Conservation (phyloP, 345 rosid genomes). For the Gossypium herbaceum region DNA sequence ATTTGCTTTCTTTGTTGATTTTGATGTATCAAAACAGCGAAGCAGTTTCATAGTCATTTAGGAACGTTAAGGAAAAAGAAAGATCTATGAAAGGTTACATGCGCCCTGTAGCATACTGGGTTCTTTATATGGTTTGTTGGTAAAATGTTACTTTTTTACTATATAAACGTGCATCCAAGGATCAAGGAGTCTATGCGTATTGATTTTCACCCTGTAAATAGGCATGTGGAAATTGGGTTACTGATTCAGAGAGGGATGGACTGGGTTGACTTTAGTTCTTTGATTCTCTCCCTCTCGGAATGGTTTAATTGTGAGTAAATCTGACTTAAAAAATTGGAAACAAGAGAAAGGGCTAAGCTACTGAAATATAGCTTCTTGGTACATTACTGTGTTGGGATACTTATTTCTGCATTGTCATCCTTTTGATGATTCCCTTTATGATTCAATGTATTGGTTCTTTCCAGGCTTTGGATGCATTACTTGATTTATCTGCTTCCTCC, state of each 20-base stretch:
- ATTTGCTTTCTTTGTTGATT: background rate
- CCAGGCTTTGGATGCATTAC: conserved; percentile 75
- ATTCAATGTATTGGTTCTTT: conserved; percentile 12
- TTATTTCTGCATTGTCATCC: background rate
- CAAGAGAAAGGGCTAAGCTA: background rate
- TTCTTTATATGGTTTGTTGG: background rate
- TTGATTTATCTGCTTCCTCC: conserved; percentile 60
- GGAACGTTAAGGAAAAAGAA: background rate
- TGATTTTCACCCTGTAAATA: background rate
- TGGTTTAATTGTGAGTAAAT: background rate
- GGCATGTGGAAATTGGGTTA: background rate
- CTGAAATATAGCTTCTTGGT: background rate
- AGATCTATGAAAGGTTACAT: background rate
- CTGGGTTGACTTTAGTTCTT: background rate
- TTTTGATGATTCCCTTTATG: background rate
- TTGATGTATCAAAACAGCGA: background rate
- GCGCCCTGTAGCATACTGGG: background rate
- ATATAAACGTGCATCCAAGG: background rate
- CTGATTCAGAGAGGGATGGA: background rate
- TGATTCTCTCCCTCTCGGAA: background rate
- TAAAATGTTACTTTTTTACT: background rate
- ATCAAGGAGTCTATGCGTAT: background rate
- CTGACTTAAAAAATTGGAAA: background rate
- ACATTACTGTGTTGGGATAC: background rate
- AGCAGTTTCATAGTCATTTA: background rate